Conservation (phyloP, 768 basidiomycete species). For the Suillus luteus region DNA sequence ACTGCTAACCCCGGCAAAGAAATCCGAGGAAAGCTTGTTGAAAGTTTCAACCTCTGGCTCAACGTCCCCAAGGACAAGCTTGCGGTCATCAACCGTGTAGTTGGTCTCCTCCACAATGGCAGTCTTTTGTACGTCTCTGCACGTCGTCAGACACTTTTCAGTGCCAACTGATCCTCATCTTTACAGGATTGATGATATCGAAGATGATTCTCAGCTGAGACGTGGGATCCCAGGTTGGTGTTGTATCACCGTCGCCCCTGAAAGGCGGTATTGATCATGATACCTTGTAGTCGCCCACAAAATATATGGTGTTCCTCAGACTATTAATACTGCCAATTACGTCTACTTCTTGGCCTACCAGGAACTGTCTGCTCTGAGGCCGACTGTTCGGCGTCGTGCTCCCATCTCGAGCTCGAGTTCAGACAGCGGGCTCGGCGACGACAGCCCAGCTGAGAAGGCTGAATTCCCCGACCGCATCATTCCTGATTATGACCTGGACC, state of each 20-base stretch:
- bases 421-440: constrained; percentile 8
- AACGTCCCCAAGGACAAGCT: constrained; percentile 77
- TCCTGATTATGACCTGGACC: constrained; percentile 54
- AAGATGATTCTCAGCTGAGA: constrained; percentile 85
- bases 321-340: constrained; percentile 96
- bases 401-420: constrained; percentile 6
- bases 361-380: constrained; percentile 46
- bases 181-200: constrained; percentile 90
- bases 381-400: not conserved
- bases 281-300: constrained; percentile 77
- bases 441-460: constrained; percentile 13
- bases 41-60: constrained; percentile 92
- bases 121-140: constrained; percentile 71
- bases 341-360: constrained; percentile 94
- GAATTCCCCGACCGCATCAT: constrained; percentile 24
- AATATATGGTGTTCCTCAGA: constrained; percentile 95
- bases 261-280: not conserved
- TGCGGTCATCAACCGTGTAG: constrained; percentile 70
- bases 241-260: not conserved
- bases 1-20: constrained; percentile 89
- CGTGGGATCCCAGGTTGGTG: constrained; percentile 78
- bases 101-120: constrained; percentile 92
- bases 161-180: constrained; percentile 6
- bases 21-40: constrained; percentile 81
- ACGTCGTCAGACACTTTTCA: not conserved